Evolutionary conservation across 2,329 filamentous ascomycete species (phyloP), one percentile per base, ranked within the genome.

Genomic region (Seiridium unicorne): DNA sequence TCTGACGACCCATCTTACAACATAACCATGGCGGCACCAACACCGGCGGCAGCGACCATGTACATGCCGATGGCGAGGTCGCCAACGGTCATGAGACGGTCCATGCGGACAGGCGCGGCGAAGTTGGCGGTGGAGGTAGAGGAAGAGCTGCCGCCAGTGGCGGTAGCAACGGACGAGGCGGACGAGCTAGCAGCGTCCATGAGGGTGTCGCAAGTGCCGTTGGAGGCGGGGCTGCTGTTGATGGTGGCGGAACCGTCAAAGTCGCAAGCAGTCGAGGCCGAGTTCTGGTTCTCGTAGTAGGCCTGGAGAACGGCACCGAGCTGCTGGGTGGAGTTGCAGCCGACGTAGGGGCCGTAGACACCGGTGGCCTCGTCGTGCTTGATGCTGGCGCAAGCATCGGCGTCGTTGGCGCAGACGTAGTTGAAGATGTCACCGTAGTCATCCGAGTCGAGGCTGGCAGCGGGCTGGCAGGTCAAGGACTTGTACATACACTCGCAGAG

Each of bases 401-500:
- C 72, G 64, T 80, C 74, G 53, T 77, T 72, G 59, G 80, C 81
- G 72, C 71, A 73, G 57, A 73, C 65, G 64, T 70, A 73, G 55
- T 65, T 64, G 62, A 73, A 73, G 58, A 73, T 82, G 11, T 82
- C 75, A 48, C 80, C 82, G 66, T 82, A 84, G 58, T 85, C 76
- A 59, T 86, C 77, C 58, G 79, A 77, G 57, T 76, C 73, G 40
- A 89, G 76, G 62, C 75, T 75, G 60, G 79, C 72, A 51, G 81
- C 79, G 60, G 89, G 84, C 32, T 80, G 78, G 73, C 90, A 93
- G 63, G 78, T 79, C 54, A 92, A 77, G 18, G 85, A 85, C 64
- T 83, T 79, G 71, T 82, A 80, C 89, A 92, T 92, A 82, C 90
- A 93, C 61, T 76, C 72, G 80, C 90, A 93, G 36, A 92, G 83